These are phyloP conservation scores for Meyerozyma sp. DNA, from an alignment of 1,139 yeast species.

Conservation along the genomic window DNA sequence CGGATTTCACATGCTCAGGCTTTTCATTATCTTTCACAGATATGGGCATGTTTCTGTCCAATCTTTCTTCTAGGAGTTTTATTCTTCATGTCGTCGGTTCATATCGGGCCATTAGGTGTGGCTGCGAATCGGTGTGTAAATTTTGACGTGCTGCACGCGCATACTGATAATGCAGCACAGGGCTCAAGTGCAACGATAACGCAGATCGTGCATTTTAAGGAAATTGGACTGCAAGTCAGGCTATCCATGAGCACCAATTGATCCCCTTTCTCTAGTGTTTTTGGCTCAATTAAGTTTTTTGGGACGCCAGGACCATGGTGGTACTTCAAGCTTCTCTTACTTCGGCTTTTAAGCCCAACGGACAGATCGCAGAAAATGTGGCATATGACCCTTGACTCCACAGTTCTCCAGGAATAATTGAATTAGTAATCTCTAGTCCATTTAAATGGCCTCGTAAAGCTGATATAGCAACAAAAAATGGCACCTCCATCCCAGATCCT, in stretches of 20 bases:
- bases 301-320: too few relatives aligned
- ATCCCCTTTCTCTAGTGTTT: too few relatives aligned
- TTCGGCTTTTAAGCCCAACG: too few relatives aligned
- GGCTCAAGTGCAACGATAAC: too few relatives aligned
- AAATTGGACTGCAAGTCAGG: too few relatives aligned
- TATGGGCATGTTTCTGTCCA: not conserved
- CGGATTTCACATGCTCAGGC: constrained; percentile 2
- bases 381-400: not conserved
- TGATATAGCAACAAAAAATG: constrained; percentile 4
- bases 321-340: too few relatives aligned
- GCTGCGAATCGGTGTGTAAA: too few relatives aligned
- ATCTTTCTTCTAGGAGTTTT: not conserved
- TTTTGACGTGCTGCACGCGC: too few relatives aligned
- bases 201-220: too few relatives aligned
- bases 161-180: too few relatives aligned
- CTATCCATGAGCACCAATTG: too few relatives aligned
- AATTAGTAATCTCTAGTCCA: not conserved
- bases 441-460: not conserved
- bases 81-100: not conserved
- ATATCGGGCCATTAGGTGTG: not conserved
- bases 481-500: constrained; percentile 7
- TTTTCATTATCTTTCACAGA: not conserved
- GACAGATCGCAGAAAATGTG: not conserved
- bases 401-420: not conserved
- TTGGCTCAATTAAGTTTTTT: too few relatives aligned